Evolutionary conservation across 2,329 filamentous ascomycete genomes (phyloP), one percentile per base, ranked within the genome.

Genomic region (Sphaerulina vaccinii): DNA sequence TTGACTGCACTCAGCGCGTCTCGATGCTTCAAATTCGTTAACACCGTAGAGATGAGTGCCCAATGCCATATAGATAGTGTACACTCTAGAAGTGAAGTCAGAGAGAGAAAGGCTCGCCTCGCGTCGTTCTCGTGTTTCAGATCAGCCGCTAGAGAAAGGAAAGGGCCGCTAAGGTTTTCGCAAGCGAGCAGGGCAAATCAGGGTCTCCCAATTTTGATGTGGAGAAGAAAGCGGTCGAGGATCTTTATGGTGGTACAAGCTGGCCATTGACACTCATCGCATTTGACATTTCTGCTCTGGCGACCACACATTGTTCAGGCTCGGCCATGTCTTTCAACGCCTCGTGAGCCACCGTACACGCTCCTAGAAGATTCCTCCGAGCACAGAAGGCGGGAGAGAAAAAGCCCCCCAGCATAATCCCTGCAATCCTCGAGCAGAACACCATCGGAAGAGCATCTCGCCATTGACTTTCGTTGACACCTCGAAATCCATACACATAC

Each of bases 381-480:
- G 8, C 8, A 10, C 27, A 11, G 27, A 32, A 32, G 27, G 27
- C 27, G 27, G 27, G 27, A 32, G 5, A 32, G 1, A 6, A 13
- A 32, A 10, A 10, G 27, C 27, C 9, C n/a, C n/a, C n/a, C n/a
- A n/a, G n/a, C n/a, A n/a, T n/a, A n/a, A n/a, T n/a, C n/a, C n/a
- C n/a, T n/a, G n/a, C n/a, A n/a, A n/a, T n/a, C n/a, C n/a, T n/a
- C n/a, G n/a, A n/a, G n/a, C 13, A 39, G 45, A 49, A 7, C 36
- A 3, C n/a, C 16, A n/a, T 32, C 45, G 36, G 19, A 38, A 15
- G 36, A 40, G 23, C 36, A 40, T 49, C 37, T 41, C 36, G 45
- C 37, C 45, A 49, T 49, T 49, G 45, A 36, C 45, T 49, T 49
- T 23, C 45, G 24, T 23, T 36, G 23, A 37, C 15, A 35, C n/a